Evolutionary conservation across 1,284 basidiomycete genomes (phyloP).

Genomic region (Ganoderma leucocontextum): DNA sequence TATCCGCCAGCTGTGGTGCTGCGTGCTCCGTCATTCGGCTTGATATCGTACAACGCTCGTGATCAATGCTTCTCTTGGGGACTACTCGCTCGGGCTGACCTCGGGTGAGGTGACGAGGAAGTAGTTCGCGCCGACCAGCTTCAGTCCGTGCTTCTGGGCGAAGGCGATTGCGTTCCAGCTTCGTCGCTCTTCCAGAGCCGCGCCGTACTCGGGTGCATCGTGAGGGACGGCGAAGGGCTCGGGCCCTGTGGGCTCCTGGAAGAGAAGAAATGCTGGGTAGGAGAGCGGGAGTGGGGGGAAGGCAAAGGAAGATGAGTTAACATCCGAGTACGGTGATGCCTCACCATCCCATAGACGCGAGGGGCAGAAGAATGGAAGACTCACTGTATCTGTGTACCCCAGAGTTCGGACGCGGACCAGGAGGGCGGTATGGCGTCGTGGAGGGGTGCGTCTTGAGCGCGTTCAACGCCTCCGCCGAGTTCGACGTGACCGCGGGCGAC

Average conservation of each 20-base stretch:
- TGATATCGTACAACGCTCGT: background rate
- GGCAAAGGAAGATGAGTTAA: background rate
- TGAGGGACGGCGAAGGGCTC: constrained; percentile 51
- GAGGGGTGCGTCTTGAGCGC: constrained; percentile 57
- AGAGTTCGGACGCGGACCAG: constrained; percentile 62
- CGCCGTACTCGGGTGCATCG: constrained; percentile 56
- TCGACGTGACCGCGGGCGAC: constrained; percentile 47
- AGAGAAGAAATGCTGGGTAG: constrained; percentile 61
- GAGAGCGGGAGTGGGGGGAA: constrained; percentile 9
- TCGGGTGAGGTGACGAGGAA: constrained; percentile 43
- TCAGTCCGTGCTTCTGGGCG: constrained; percentile 59
- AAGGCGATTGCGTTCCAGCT: constrained; percentile 65
- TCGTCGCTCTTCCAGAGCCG: constrained; percentile 54
- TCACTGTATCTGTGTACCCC: constrained; percentile 68
- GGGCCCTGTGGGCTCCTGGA: constrained; percentile 59
- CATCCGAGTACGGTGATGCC: no score
- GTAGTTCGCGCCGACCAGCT: constrained; percentile 67
- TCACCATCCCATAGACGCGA: background rate
- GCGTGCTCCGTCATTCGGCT: no score
- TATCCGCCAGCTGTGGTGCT: no score
- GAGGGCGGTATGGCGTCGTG: constrained; percentile 64
- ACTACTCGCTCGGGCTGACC: constrained; percentile 8
- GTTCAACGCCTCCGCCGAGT: constrained; percentile 44
- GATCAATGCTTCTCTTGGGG: background rate
- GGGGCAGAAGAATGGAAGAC: constrained; percentile 20